A percentile compares a stretch with the other conserved stretches of the same genome.
These are phyloP conservation scores for Fusarium miscanthi DNA, from an alignment of 2,329 filamentous ascomycete species.

Conservation along the genomic window DNA sequence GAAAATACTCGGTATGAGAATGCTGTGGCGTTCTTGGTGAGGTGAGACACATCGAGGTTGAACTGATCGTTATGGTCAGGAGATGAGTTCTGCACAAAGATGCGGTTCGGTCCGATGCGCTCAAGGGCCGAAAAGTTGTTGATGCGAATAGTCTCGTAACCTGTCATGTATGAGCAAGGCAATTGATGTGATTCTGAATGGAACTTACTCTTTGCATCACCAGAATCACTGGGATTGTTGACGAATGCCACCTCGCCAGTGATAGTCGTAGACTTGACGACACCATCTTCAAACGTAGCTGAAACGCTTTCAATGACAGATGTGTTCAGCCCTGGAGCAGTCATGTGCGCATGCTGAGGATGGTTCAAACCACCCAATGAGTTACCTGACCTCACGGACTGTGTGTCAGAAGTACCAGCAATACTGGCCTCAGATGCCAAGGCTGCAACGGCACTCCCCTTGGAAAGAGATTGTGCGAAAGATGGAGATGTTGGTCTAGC, in stretches of 20 bases:
- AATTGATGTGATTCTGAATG: background rate
- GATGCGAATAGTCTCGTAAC: slow-evolving; percentile 77
- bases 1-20: slow-evolving; percentile 94
- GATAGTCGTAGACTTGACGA: slow-evolving; percentile 76
- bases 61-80: slow-evolving; percentile 81
- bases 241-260: slow-evolving; percentile 90
- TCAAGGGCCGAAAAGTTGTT: slow-evolving; percentile 91
- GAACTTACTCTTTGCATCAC: slow-evolving; percentile 61
- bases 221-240: slow-evolving; percentile 70
- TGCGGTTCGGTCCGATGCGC: slow-evolving; percentile 91
- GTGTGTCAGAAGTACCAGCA: slow-evolving; percentile 78
- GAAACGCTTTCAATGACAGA: slow-evolving; percentile 95
- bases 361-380: slow-evolving; percentile 77
- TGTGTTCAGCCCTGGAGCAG: slow-evolving; percentile 81
- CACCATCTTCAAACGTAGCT: slow-evolving; percentile 81
- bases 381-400: slow-evolving; percentile 89
- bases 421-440: slow-evolving; percentile 72
- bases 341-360: slow-evolving; percentile 84
- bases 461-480: slow-evolving; percentile 39
- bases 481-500: slow-evolving; percentile 38
- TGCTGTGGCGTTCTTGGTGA: slow-evolving; percentile 79
- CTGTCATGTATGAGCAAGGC: slow-evolving; percentile 48
- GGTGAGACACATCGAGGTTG: slow-evolving; percentile 75
- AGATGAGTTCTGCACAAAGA: slow-evolving; percentile 80
- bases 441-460: slow-evolving; percentile 59